Conservation (phyloP, 768 basidiomycete species). For the Calocera viscosa region DNA sequence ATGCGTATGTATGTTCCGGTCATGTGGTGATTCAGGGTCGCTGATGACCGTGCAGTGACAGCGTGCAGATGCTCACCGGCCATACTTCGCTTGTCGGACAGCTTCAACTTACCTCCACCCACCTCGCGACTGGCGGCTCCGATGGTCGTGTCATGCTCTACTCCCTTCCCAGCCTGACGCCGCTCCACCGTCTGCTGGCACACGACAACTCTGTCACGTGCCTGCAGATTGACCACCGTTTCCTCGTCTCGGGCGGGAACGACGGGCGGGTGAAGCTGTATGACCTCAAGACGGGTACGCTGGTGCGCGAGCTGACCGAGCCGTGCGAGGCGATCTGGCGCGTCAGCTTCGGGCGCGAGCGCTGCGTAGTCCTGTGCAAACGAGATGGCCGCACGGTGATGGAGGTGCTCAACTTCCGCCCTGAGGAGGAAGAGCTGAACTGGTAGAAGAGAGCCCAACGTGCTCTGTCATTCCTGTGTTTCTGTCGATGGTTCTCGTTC, state of each 20-base stretch:
- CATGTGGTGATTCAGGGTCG: background rate
- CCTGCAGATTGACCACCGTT: conserved; percentile 72
- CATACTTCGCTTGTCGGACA: conserved; percentile 90
- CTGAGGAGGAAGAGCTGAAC: conserved; percentile 13
- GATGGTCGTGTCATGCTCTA: conserved; percentile 77
- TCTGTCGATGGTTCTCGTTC: background rate
- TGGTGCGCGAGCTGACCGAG: conserved; percentile 66
- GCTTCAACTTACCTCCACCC: conserved; percentile 56
- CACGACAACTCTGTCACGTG: conserved; percentile 80
- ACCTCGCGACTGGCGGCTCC: conserved; percentile 73
- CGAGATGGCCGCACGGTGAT: conserved; percentile 69
- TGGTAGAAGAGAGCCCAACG: background rate
- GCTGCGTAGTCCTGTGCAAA: conserved; percentile 70
- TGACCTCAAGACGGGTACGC: conserved; percentile 48
- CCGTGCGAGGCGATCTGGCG: conserved; percentile 80
- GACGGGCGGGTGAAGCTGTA: conserved; percentile 72
- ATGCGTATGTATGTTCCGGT: conserved; percentile 48
- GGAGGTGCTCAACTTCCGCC: conserved; percentile 65
- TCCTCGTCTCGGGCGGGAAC: conserved; percentile 73
- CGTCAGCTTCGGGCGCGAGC: conserved; percentile 58
- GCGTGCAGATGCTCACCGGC: conserved; percentile 73
- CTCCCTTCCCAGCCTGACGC: conserved; percentile 35
- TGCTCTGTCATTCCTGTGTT: background rate
- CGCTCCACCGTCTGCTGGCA: conserved; percentile 36
- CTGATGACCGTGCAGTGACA: conserved; percentile 39